These are phyloP conservation scores for Passalora sequoiae DNA, from an alignment of 2,329 filamentous ascomycete species.

Conservation along the genomic window DNA sequence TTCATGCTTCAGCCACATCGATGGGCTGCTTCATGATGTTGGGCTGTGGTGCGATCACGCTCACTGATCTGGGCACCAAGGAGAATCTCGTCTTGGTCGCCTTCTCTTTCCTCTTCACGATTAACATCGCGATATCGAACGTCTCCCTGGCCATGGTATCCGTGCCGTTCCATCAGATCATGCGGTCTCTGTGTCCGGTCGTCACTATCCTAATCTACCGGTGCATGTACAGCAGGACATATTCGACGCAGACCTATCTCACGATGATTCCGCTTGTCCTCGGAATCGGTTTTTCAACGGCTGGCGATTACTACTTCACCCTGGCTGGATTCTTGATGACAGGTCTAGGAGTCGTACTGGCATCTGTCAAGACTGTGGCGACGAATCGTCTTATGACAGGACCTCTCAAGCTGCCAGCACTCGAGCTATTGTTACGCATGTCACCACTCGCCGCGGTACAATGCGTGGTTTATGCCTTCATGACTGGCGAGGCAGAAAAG, in stretches of 20 bases:
- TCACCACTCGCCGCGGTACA: conserved; percentile 22
- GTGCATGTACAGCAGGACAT: conserved; percentile 51
- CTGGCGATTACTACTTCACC: conserved; percentile 61
- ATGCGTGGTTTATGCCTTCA: conserved; percentile 19
- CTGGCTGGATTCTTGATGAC: conserved; percentile 42
- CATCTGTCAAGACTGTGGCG: conserved; percentile 54
- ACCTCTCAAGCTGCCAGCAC: conserved; percentile 51
- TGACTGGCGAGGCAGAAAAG: conserved; percentile 18
- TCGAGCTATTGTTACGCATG: conserved; percentile 52
- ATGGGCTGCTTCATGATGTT: conserved; percentile 53
- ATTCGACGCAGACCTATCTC: conserved; percentile 53
- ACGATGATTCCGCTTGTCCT: conserved; percentile 57
- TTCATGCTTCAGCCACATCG: conserved; percentile 55
- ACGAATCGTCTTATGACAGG: conserved; percentile 63
- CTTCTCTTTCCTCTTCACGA: conserved; percentile 58
- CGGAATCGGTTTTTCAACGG: conserved; percentile 56
- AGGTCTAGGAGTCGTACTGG: conserved; percentile 36
- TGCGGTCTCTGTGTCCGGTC: conserved; percentile 57
- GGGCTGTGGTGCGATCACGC: conserved; percentile 49
- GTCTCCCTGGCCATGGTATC: conserved; percentile 58
- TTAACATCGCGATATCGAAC: conserved; percentile 62
- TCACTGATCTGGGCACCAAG: conserved; percentile 48
- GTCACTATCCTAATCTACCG: conserved; percentile 60
- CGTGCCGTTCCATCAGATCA: conserved; percentile 62
- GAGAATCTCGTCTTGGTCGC: conserved; percentile 54